Evolutionary conservation across 495 filamentous ascomycete genomes (phyloP).

Genomic region (Aspergillus egyptiacus): DNA sequence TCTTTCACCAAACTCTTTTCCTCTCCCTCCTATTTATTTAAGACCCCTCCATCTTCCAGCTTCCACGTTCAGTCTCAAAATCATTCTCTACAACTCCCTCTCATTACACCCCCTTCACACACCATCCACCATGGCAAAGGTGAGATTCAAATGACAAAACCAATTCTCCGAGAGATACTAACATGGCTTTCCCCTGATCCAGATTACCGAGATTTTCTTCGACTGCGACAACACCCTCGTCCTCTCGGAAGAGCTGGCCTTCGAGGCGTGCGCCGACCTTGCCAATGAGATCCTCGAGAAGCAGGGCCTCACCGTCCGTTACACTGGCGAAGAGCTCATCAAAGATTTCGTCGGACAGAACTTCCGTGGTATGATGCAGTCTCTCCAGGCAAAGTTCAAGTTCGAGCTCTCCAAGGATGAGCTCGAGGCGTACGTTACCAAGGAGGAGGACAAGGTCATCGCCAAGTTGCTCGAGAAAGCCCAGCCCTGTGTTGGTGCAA

Average conservation of each 20-base stretch:
- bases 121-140: slow-evolving; percentile 42
- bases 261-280: slow-evolving; percentile 88
- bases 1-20: neutral
- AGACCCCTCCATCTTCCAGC: no score
- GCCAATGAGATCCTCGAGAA: slow-evolving; percentile 81
- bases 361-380: slow-evolving; percentile 85
- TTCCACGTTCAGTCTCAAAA: no score
- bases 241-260: slow-evolving; percentile 85
- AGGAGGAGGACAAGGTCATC: slow-evolving; percentile 80
- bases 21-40: no score
- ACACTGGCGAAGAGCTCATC: slow-evolving; percentile 75
- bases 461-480: slow-evolving; percentile 67
- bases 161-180: slow-evolving; percentile 17
- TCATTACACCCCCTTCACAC: neutral
- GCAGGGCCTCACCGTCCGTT: slow-evolving; percentile 59
- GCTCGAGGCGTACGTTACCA: slow-evolving; percentile 67
- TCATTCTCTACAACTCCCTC: neutral
- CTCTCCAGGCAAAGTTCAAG: slow-evolving; percentile 68
- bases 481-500: slow-evolving; percentile 68
- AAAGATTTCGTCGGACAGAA: slow-evolving; percentile 91
- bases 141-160: slow-evolving; percentile 12
- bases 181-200: no score
- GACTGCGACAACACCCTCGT: slow-evolving; percentile 98
- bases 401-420: slow-evolving; percentile 64
- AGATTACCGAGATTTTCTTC: slow-evolving; percentile 82